These are phyloP conservation scores for Auricularia sp. DNA, from an alignment of 768 basidiomycete genomes.

Conservation along the genomic window DNA sequence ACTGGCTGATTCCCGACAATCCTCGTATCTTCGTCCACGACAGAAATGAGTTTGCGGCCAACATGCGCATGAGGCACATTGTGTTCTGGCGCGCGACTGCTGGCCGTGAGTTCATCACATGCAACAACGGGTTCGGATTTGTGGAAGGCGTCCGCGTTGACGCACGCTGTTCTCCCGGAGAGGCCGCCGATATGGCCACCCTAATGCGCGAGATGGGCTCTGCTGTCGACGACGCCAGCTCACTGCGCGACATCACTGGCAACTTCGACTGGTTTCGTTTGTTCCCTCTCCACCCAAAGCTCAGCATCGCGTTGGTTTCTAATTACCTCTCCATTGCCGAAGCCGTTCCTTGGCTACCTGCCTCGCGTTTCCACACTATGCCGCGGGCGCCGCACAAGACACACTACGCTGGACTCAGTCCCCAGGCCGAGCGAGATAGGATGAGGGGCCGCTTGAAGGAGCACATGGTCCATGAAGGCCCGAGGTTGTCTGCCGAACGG, in stretches of 20 bases:
- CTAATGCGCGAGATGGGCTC: not conserved
- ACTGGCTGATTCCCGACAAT: slow-evolving; percentile 6
- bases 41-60: slow-evolving; percentile 1
- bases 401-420: no score
- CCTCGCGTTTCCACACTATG: not conserved
- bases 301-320: not conserved
- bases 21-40: not conserved
- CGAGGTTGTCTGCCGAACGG: not conserved
- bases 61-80: not conserved
- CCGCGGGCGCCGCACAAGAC: no score
- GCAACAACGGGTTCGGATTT: slow-evolving; percentile 2
- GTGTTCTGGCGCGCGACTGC: slow-evolving; percentile 2
- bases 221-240: not conserved
- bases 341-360: not conserved
- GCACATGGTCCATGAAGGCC: no score
- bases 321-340: not conserved
- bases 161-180: not conserved
- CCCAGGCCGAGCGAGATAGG: no score
- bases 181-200: not conserved
- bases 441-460: no score
- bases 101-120: slow-evolving; percentile 1
- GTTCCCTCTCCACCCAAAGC: not conserved
- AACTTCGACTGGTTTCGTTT: not conserved
- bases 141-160: not conserved
- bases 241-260: not conserved